Evolutionary conservation across 1,284 basidiomycete genomes (phyloP).

Genomic region (Tylopilus sp.): DNA sequence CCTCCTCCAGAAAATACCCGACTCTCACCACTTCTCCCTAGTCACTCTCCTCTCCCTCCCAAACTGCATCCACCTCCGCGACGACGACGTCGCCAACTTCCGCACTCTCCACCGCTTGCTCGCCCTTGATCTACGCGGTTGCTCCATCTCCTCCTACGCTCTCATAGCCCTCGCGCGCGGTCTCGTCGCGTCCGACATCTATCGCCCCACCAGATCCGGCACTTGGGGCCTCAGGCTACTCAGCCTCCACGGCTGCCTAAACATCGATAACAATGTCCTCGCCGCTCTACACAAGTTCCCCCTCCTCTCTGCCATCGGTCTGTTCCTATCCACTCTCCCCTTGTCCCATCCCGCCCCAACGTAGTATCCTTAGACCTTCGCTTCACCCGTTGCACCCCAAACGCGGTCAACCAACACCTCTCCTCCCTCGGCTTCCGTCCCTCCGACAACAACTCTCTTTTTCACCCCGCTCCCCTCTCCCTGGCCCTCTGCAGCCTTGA

Average conservation of each 20-base stretch:
- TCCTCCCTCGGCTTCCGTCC: constrained; percentile 23
- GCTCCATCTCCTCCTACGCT: constrained; percentile 48
- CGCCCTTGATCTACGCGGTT: constrained; percentile 58
- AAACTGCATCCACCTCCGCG: constrained; percentile 48
- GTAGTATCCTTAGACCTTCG: constrained; percentile 25
- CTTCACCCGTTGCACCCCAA: constrained; percentile 28
- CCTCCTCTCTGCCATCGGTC: constrained; percentile 43
- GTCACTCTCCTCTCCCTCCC: constrained; percentile 58
- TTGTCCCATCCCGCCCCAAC: constrained; percentile 5
- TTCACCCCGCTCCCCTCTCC: constrained; percentile 26
- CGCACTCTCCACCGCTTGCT: constrained; percentile 47
- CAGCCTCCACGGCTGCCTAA: constrained; percentile 39
- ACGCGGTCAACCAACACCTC: constrained; percentile 16
- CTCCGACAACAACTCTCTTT: constrained; percentile 22
- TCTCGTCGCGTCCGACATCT: constrained; percentile 14
- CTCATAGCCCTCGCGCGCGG: constrained; percentile 41
- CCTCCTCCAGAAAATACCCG: constrained; percentile 52
- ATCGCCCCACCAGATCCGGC: constrained; percentile 22
- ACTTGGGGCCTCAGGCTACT: constrained; percentile 43
- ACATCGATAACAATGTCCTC: constrained; percentile 34
- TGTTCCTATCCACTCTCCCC: constrained; percentile 15
- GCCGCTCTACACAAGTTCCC: constrained; percentile 36
- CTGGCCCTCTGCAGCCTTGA: constrained; percentile 29
- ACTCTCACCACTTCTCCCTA: constrained; percentile 52
- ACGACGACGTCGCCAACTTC: constrained; percentile 48